Percentiles rank a stretch among this genome's conserved stretches.
phyloP scores from a whole-genome alignment of 2,329 filamentous ascomycete species.

The Trichoderma koningiopsis region DNA sequence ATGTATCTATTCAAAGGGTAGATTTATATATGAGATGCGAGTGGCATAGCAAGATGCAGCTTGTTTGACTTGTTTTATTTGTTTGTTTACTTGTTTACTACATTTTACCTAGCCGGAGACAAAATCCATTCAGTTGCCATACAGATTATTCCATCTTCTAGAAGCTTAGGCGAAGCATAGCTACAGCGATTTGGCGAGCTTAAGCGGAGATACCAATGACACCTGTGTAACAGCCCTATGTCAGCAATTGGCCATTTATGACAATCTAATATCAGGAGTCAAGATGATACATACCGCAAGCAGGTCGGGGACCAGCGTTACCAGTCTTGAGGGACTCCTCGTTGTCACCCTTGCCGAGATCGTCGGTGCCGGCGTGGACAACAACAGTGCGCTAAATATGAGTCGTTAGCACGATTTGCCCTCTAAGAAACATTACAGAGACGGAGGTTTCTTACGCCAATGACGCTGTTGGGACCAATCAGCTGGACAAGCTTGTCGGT shows the following conservation, averaged over 20 bases:
- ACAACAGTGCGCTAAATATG: constrained; percentile 80
- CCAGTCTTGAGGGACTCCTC: constrained; percentile 98
- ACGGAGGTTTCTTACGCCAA: constrained; percentile 67
- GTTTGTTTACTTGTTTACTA: not conserved
- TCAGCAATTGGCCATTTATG: constrained; percentile 1
- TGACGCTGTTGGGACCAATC: constrained; percentile 91
- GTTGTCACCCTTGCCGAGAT: constrained; percentile 88
- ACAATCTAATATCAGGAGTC: not conserved
- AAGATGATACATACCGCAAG: constrained; percentile 71
- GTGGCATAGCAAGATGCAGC: not conserved
- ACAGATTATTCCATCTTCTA: not conserved
- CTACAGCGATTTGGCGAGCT: constrained; percentile 30
- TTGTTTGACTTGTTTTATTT: constrained; percentile 1
- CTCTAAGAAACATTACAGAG: not conserved
- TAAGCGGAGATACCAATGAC: constrained; percentile 88
- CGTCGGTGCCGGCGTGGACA: constrained; percentile 91
- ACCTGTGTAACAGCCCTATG: constrained; percentile 48
- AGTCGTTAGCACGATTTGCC: constrained; percentile 20
- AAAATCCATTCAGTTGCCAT: not conserved
- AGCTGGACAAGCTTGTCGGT: constrained; percentile 87
- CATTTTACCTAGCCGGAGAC: not conserved
- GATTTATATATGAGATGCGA: not conserved
- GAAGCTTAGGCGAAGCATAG: constrained; percentile 6
- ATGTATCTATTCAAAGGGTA: not conserved
- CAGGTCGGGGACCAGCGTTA: constrained; percentile 89